Evolutionary conservation across 768 basidiomycete genomes (phyloP).

Genomic region (Strobilomyces dryophilus): DNA sequence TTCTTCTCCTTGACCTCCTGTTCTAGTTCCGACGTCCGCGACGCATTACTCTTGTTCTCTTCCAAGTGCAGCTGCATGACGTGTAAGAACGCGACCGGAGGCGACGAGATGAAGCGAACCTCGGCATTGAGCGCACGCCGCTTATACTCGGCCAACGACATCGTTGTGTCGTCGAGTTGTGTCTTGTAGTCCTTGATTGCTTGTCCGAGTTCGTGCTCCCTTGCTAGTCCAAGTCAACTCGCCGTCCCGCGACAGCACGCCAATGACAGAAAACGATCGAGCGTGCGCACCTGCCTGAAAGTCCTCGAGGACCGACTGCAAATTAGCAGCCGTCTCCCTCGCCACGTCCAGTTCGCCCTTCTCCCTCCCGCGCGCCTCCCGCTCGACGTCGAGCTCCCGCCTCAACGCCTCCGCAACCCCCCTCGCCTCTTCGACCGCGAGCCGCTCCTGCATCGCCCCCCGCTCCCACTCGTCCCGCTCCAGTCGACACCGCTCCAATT

Average conservation of each 20-base stretch:
- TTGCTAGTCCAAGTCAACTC: constrained; percentile 47
- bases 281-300: constrained; percentile 79
- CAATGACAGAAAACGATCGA: background rate
- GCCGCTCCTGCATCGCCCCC: constrained; percentile 60
- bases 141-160: constrained; percentile 87
- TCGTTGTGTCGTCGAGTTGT: constrained; percentile 64
- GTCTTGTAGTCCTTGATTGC: constrained; percentile 80
- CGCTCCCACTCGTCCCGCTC: constrained; percentile 76
- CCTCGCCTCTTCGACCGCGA: constrained; percentile 65
- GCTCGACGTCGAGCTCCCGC: constrained; percentile 65
- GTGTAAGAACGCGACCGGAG: constrained; percentile 3
- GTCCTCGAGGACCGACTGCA: constrained; percentile 92
- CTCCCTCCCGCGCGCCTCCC: constrained; percentile 54
- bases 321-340: constrained; percentile 70
- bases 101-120: constrained; percentile 38
- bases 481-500: constrained; percentile 80
- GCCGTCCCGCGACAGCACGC: background rate
- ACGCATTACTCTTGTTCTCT: constrained; percentile 62
- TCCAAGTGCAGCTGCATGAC: constrained; percentile 62
- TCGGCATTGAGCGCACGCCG: constrained; percentile 86
- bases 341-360: constrained; percentile 58
- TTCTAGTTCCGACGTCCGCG: constrained; percentile 69
- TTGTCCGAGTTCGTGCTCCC: constrained; percentile 84
- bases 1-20: constrained; percentile 95
- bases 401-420: constrained; percentile 51